Conservation (phyloP, 208 protist species). For the Zelonia costaricensis region DNA sequence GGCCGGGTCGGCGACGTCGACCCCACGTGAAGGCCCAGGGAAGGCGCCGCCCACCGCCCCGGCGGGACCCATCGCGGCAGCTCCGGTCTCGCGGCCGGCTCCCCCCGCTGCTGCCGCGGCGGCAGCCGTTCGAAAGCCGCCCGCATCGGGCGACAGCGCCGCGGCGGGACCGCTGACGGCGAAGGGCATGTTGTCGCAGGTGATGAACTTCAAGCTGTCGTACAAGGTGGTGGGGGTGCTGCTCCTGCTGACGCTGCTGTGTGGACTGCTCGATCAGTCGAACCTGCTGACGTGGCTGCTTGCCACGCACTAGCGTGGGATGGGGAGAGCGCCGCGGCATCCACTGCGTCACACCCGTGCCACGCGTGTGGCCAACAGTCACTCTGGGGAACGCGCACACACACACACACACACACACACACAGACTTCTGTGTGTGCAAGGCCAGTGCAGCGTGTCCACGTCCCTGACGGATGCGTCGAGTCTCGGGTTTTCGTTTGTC, state of each 20-base stretch:
- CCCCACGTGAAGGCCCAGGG: no score
- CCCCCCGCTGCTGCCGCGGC: background rate
- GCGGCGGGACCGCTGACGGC: background rate
- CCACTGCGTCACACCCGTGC: no score
- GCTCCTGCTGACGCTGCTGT: slow-evolving; percentile 60
- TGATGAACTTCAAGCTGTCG: slow-evolving; percentile 53
- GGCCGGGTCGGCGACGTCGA: background rate
- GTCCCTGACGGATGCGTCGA: background rate
- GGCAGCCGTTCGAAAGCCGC: background rate
- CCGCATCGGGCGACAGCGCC: background rate
- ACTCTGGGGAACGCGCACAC: background rate
- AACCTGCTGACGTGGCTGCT: slow-evolving; percentile 59
- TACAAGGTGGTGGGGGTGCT: slow-evolving; percentile 39
- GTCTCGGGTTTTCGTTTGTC: no score
- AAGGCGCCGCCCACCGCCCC: no score
- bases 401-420: background rate
- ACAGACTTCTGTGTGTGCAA: background rate
- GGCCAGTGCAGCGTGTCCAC: background rate
- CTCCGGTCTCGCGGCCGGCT: background rate
- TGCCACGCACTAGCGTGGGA: slow-evolving; percentile 2
- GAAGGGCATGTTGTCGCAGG: slow-evolving; percentile 28
- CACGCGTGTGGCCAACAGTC: background rate
- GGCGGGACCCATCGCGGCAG: background rate
- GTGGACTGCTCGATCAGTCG: slow-evolving; percentile 55
- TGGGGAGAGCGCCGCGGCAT: no score